Evolutionary conservation across 2,329 filamentous ascomycete genomes (phyloP).

Genomic region (Parafenestella ontariensis): DNA sequence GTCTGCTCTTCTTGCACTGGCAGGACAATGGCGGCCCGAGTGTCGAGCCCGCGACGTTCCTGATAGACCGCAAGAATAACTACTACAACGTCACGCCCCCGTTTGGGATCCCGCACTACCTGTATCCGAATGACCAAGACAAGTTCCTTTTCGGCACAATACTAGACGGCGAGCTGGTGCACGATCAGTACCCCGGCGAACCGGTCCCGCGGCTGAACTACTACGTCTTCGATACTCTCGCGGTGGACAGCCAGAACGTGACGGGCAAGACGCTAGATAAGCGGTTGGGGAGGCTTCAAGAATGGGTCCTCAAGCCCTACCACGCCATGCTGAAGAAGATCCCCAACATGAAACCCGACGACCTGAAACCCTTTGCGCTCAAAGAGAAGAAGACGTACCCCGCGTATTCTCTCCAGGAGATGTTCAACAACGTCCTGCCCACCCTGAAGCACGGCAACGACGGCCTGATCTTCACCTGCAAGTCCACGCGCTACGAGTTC

Average conservation of each 20-base stretch:
- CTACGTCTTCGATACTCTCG: constrained; percentile 91
- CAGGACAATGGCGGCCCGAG: constrained; percentile 49
- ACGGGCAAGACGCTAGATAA: constrained; percentile 86
- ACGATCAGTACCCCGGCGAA: constrained; percentile 75
- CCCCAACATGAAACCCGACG: constrained; percentile 60
- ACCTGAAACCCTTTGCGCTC: constrained; percentile 74
- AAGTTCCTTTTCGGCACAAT: constrained; percentile 81
- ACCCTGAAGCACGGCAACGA: constrained; percentile 91
- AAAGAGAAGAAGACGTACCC: constrained; percentile 91
- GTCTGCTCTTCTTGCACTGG: constrained; percentile 89
- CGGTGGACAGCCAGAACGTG: constrained; percentile 76
- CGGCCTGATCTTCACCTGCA: constrained; percentile 96
- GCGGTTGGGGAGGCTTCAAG: constrained; percentile 83
- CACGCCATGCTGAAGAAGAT: constrained; percentile 60
- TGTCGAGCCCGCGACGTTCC: constrained; percentile 70
- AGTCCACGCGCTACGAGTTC: constrained; percentile 81
- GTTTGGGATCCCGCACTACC: constrained; percentile 80
- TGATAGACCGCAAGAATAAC: constrained; percentile 98
- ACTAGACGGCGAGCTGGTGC: constrained; percentile 91
- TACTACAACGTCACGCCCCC: constrained; percentile 81
- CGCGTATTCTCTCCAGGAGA: constrained; percentile 75
- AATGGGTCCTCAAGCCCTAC: constrained; percentile 77
- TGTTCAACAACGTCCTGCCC: constrained; percentile 88
- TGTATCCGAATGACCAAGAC: constrained; percentile 60
- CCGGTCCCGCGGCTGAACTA: constrained; percentile 73